phyloP scores from a whole-genome alignment of 306 rosid species.

The Dicorynia guianensis region DNA sequence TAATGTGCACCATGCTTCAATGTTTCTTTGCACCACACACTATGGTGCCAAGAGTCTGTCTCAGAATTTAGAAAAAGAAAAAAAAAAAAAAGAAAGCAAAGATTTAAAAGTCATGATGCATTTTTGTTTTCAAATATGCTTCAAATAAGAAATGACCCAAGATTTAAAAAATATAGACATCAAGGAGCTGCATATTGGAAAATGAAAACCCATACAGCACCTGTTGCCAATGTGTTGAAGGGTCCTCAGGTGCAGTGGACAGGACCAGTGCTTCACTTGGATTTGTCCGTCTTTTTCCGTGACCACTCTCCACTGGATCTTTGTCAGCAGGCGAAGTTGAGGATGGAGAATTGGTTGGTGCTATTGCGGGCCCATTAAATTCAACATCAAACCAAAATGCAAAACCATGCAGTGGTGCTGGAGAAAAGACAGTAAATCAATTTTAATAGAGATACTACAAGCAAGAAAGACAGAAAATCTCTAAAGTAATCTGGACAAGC shows the following conservation, averaged over 20 bases:
- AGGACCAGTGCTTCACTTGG: slow-evolving; percentile 79
- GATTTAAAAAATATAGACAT: slow-evolving; percentile 8
- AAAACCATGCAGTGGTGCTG: slow-evolving; percentile 99
- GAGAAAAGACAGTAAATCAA: slow-evolving; percentile 34
- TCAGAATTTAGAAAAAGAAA: too few relatives aligned
- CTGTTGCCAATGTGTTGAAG: slow-evolving; percentile 99
- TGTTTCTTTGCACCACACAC: neutral
- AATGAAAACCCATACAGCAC: slow-evolving; percentile 45
- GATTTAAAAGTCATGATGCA: neutral
- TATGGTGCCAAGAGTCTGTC: neutral
- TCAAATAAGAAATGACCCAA: slow-evolving; percentile 6
- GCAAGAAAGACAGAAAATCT: slow-evolving; percentile 6
- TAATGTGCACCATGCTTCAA: neutral
- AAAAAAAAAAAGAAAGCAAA: neutral
- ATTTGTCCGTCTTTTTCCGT: slow-evolving; percentile 78
- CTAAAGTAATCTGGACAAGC: slow-evolving; percentile 3
- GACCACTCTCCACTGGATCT: slow-evolving; percentile 67
- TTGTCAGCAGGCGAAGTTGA: slow-evolving; percentile 50
- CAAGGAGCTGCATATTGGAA: slow-evolving; percentile 25
- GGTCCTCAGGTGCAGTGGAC: slow-evolving; percentile 99
- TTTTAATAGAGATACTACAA: slow-evolving; percentile 23
- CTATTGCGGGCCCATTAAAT: slow-evolving; percentile 69
- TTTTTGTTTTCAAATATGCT: slow-evolving; percentile 7
- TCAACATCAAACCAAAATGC: slow-evolving; percentile 99
- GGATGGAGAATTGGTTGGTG: slow-evolving; percentile 51